Evolutionary conservation across 139 green algal species (phyloP).

Genomic region (Nannochloris sp.): DNA sequence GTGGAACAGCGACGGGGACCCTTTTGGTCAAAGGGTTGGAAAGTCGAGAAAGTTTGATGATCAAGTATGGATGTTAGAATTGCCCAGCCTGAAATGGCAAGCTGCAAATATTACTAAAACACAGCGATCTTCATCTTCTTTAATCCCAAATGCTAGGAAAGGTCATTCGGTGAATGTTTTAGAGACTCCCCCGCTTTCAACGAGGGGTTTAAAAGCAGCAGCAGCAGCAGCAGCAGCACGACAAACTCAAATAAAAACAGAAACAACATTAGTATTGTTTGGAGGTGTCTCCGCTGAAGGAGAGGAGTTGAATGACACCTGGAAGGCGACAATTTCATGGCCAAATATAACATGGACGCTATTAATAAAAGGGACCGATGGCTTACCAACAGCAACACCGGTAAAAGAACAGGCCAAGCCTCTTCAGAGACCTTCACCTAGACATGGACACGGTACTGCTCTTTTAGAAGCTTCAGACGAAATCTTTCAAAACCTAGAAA

Average conservation of each 20-base stretch:
- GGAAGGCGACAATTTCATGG: neutral
- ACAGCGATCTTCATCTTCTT: too few species aligned
- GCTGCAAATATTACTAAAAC: neutral
- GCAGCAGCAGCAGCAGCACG: too few species aligned
- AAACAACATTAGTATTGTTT: too few species aligned
- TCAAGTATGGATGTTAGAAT: conserved; percentile 6
- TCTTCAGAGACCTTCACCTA: neutral
- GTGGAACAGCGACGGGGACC: too few species aligned
- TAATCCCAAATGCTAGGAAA: too few species aligned
- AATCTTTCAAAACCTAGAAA: neutral
- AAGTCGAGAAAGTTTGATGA: too few species aligned
- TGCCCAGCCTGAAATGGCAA: neutral
- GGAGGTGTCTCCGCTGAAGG: conserved; percentile 1
- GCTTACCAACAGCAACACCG: neutral
- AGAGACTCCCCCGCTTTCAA: too few species aligned
- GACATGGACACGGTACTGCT: conserved; percentile 11
- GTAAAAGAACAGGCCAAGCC: neutral
- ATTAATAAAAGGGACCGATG: neutral
- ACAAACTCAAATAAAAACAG: too few species aligned
- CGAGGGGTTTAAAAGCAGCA: too few species aligned
- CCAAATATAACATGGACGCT: neutral
- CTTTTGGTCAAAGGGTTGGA: too few species aligned
- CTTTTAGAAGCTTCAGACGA: neutral
- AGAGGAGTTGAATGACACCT: conserved; percentile 13
- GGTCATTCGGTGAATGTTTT: too few species aligned